phyloP scores from a whole-genome alignment of 2,329 filamentous ascomycete genomes.

The Sclerotinia subarctica region DNA sequence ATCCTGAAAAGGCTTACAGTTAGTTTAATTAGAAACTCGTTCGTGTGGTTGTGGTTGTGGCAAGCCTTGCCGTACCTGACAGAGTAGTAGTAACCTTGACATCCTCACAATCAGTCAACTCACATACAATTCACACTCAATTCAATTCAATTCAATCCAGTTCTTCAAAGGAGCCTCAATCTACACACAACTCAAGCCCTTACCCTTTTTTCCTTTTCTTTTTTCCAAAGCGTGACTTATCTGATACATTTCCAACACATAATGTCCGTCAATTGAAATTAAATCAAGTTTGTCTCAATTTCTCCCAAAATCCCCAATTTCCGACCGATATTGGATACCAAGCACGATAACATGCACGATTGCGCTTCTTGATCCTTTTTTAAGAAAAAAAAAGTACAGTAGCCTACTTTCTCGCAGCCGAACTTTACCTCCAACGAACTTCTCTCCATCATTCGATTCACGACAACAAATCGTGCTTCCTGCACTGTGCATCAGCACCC shows the following conservation, averaged over 20 bases:
- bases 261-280: neutral
- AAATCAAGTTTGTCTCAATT: neutral
- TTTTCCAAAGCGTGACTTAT: neutral
- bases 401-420: constrained; percentile 25
- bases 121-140: neutral
- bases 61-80: neutral
- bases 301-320: neutral
- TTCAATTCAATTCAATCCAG: neutral
- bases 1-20: neutral
- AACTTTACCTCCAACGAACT: constrained; percentile 25
- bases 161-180: neutral
- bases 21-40: neutral
- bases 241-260: constrained; percentile 7
- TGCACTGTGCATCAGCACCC: constrained; percentile 27
- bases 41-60: neutral
- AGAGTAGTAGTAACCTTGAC: neutral
- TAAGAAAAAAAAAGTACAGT: constrained; percentile 21
- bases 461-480: constrained; percentile 25
- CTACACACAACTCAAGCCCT: neutral
- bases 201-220: neutral
- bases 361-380: constrained; percentile 30
- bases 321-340: neutral
- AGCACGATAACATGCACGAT: constrained; percentile 20
- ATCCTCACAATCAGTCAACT: neutral
- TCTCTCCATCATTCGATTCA: constrained; percentile 12